Evolutionary conservation across 2,329 filamentous ascomycete species (phyloP).

Genomic region (Zasmidium citrigriseum): DNA sequence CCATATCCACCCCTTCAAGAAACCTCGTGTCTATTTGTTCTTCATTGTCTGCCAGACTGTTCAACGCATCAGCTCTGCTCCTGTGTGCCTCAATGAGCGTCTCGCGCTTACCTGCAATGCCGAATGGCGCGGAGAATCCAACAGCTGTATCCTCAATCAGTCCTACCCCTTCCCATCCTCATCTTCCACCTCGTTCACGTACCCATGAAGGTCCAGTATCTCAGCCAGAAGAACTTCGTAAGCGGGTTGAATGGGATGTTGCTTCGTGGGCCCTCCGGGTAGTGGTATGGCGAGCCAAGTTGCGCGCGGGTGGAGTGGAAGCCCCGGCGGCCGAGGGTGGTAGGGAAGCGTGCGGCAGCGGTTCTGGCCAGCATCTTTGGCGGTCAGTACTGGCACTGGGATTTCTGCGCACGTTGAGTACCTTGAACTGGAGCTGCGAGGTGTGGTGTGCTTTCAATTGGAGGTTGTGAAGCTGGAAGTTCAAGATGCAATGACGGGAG

Average conservation of each 20-base stretch:
- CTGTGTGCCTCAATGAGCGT: neutral
- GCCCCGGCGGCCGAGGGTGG: conserved; percentile 77
- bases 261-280: conserved; percentile 90
- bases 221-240: conserved; percentile 78
- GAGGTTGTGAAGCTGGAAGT: neutral
- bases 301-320: conserved; percentile 90
- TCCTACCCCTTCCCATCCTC: conserved; percentile 8
- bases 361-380: conserved; percentile 34
- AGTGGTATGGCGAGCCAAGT: conserved; percentile 92
- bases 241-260: conserved; percentile 98
- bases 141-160: conserved; percentile 51
- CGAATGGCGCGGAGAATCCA: conserved; percentile 62
- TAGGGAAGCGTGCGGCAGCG: conserved; percentile 59
- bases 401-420: neutral
- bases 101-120: conserved; percentile 61
- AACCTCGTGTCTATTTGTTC: conserved; percentile 45
- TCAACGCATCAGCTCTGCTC: conserved; percentile 10
- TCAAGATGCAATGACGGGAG: conserved; percentile 2
- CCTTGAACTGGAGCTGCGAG: conserved; percentile 2
- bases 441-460: neutral
- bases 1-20: neutral
- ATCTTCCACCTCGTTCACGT: conserved; percentile 32
- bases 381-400: neutral
- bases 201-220: conserved; percentile 84
- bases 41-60: conserved; percentile 70